A percentile compares a stretch with the other conserved stretches of the same genome.
These are phyloP conservation scores for Lanmaoa pseudosensibilis DNA, from an alignment of 768 basidiomycete species.

Conservation along the genomic window DNA sequence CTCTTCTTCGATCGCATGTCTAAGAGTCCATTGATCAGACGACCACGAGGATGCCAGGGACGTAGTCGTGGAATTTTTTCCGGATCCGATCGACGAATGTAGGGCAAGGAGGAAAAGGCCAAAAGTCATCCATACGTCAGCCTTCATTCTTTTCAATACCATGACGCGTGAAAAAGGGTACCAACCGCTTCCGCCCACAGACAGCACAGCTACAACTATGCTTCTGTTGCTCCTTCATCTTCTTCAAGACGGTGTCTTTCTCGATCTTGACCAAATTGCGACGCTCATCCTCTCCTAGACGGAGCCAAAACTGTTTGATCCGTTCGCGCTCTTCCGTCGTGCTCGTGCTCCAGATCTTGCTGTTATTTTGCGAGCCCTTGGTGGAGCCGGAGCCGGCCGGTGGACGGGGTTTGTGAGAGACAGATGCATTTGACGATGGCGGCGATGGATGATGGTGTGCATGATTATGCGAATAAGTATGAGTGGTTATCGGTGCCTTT, in stretches of 20 bases:
- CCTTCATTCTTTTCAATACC: conserved; percentile 9
- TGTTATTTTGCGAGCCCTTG: conserved; percentile 44
- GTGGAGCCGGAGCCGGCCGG: conserved; percentile 27
- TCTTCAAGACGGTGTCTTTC: conserved; percentile 94
- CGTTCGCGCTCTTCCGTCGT: conserved; percentile 92
- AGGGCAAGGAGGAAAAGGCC: conserved; percentile 19
- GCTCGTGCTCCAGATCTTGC: conserved; percentile 94
- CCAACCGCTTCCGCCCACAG: conserved; percentile 94
- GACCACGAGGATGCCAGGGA: too few relatives aligned
- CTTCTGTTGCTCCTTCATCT: conserved; percentile 99
- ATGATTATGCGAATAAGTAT: conserved; percentile 51
- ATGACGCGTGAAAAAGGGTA: conserved; percentile 36
- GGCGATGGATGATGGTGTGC: conserved; percentile 54
- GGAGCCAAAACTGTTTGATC: conserved; percentile 98
- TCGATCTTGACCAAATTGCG: conserved; percentile 93
- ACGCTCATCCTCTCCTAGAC: conserved; percentile 87
- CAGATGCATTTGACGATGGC: conserved; percentile 36
- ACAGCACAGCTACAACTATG: conserved; percentile 95
- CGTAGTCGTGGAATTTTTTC: too few relatives aligned
- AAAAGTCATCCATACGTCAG: conserved; percentile 25
- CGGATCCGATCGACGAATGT: conserved; percentile 20
- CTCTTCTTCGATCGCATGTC: conserved; percentile 98
- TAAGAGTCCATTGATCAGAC: conserved; percentile 35
- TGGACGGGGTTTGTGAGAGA: conserved; percentile 33
- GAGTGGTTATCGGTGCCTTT: conserved; percentile 54